Percentiles rank a stretch among this genome's conserved stretches.
Conservation (phyloP, 371 early-diverging fungal species). For the Syncephalis fuscata region DNA sequence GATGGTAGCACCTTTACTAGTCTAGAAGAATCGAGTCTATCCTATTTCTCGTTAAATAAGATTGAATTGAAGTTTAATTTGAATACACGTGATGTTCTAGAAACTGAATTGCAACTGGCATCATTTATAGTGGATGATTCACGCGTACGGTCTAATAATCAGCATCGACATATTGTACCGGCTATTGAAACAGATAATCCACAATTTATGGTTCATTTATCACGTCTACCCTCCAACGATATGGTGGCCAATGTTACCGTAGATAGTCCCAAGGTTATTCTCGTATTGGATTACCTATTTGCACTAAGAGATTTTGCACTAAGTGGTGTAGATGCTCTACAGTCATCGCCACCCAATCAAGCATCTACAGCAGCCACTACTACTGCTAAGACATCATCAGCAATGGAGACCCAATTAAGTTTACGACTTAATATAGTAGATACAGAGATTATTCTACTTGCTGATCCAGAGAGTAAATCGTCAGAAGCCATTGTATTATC, state of each 20-base stretch:
- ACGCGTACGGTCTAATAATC: conserved; percentile 44
- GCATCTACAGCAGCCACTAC: conserved; percentile 4
- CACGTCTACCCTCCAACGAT: conserved; percentile 11
- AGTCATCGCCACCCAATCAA: conserved; percentile 5
- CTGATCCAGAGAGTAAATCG: conserved; percentile 43
- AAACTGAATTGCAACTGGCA: conserved; percentile 52
- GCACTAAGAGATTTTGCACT: conserved; percentile 49
- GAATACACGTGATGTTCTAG: conserved; percentile 38
- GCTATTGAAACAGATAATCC: conserved; percentile 40
- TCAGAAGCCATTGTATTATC: conserved; percentile 84
- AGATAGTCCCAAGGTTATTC: conserved; percentile 65
- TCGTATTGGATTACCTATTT: conserved; percentile 73
- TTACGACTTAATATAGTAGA: conserved; percentile 67
- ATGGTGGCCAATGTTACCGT: conserved; percentile 40
- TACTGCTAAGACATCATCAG: not conserved
- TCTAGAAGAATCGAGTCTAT: conserved; percentile 21
- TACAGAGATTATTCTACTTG: conserved; percentile 77
- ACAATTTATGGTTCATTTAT: conserved; percentile 23
- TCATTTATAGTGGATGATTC: conserved; percentile 68
- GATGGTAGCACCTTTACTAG: conserved; percentile 21
- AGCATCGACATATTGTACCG: conserved; percentile 73
- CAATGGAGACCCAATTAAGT: conserved; percentile 9
- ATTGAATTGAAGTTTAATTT: conserved; percentile 43
- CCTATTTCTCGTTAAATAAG: conserved; percentile 31
- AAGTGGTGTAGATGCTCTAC: conserved; percentile 6